These are phyloP conservation scores for Monilinia fructigena DNA, from an alignment of 2,329 filamentous ascomycete genomes.

Conservation along the genomic window DNA sequence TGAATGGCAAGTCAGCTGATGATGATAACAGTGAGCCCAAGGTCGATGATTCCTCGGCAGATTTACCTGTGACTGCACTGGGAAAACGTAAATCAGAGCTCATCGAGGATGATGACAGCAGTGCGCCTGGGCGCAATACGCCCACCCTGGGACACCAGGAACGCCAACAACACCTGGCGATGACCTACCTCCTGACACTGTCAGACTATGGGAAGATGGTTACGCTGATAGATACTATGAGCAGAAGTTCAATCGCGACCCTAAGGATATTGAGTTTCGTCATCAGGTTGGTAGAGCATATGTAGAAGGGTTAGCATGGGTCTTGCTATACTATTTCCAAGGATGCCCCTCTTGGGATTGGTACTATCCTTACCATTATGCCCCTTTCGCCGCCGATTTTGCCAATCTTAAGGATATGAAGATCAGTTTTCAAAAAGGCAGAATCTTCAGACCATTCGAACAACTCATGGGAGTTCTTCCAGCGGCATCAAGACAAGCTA, in stretches of 20 bases:
- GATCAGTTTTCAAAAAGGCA: slow-evolving; percentile 79
- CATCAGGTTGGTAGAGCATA: slow-evolving; percentile 88
- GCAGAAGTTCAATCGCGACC: slow-evolving; percentile 86
- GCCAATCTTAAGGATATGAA: slow-evolving; percentile 76
- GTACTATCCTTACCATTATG: slow-evolving; percentile 99
- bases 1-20: slow-evolving; percentile 45
- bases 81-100: slow-evolving; percentile 77
- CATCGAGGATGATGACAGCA: slow-evolving; percentile 59
- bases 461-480: slow-evolving; percentile 98
- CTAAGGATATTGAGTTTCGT: slow-evolving; percentile 79
- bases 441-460: slow-evolving; percentile 87
- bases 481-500: slow-evolving; percentile 85
- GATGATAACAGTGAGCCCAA: slow-evolving; percentile 24
- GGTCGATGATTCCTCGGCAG: slow-evolving; percentile 29
- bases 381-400: slow-evolving; percentile 95
- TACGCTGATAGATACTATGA: slow-evolving; percentile 96
- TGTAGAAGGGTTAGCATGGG: slow-evolving; percentile 92
- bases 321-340: slow-evolving; percentile 95
- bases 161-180: slow-evolving; percentile 47
- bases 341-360: slow-evolving; percentile 98
- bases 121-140: slow-evolving; percentile 59
- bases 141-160: slow-evolving; percentile 50
- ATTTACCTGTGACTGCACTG: slow-evolving; percentile 51
- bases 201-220: slow-evolving; percentile 91
- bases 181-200: slow-evolving; percentile 71